Conservation (phyloP, 2,329 filamentous ascomycete genomes). For the Fusarium sp. region DNA sequence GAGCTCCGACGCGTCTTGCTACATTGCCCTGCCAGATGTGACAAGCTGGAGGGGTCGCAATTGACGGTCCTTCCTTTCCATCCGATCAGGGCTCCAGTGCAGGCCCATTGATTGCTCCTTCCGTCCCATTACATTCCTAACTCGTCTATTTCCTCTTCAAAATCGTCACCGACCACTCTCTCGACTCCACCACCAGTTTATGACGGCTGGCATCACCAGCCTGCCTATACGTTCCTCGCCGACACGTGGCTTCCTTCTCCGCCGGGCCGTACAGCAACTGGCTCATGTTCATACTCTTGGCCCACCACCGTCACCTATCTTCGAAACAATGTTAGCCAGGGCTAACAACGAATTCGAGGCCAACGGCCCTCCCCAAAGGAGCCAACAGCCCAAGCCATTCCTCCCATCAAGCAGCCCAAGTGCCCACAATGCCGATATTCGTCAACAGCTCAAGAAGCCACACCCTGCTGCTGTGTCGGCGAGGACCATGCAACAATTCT, state of each 20-base stretch:
- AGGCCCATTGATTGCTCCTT: constrained; percentile 2
- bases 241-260: constrained; percentile 49
- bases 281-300: constrained; percentile 45
- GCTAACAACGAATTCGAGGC: constrained; percentile 58
- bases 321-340: constrained; percentile 56
- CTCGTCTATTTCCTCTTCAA: not conserved
- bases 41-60: constrained; percentile 21
- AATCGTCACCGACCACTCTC: constrained; percentile 1
- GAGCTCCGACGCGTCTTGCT: constrained; percentile 35
- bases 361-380: constrained; percentile 53
- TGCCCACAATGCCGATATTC: constrained; percentile 63
- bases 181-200: constrained; percentile 47
- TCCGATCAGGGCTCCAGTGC: constrained; percentile 4
- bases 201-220: constrained; percentile 53
- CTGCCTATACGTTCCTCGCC: constrained; percentile 57
- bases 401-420: constrained; percentile 72
- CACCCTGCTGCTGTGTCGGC: constrained; percentile 58
- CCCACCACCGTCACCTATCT: constrained; percentile 24
- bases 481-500: constrained; percentile 53
- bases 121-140: not conserved
- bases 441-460: constrained; percentile 66
- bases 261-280: constrained; percentile 42
- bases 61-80: constrained; percentile 9
- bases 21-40: constrained; percentile 28
- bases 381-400: constrained; percentile 64